phyloP scores from a whole-genome alignment of 2,329 filamentous ascomycete species.

The Chrysosporium queenslandicum region DNA sequence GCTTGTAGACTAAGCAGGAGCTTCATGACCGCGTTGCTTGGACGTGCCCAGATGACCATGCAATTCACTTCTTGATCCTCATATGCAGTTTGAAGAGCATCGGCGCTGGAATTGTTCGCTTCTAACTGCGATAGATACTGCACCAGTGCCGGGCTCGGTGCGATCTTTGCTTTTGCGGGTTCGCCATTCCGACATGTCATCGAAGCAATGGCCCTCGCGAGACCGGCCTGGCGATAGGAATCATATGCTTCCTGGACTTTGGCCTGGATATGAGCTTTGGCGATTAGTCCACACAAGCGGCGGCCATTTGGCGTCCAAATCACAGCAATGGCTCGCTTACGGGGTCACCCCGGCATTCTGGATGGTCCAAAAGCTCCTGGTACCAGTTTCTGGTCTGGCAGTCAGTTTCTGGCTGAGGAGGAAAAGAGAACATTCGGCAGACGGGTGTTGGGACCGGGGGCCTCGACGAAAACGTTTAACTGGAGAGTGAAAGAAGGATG shows the following conservation, averaged over 20 bases:
- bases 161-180: slow-evolving; percentile 2
- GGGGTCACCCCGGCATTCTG: slow-evolving; percentile 9
- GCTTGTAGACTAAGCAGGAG: slow-evolving; percentile 8
- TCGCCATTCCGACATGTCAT: background rate
- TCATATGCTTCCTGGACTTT: slow-evolving; percentile 13
- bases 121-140: slow-evolving; percentile 2
- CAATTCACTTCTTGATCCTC: slow-evolving; percentile 6
- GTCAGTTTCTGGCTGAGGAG: slow-evolving; percentile 9
- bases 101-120: background rate
- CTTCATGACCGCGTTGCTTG: slow-evolving; percentile 4
- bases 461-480: too few relatives aligned
- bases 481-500: too few relatives aligned
- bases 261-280: background rate
- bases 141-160: slow-evolving; percentile 8
- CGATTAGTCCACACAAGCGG: background rate
- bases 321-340: background rate
- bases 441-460: background rate
- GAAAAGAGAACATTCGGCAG: slow-evolving; percentile 12
- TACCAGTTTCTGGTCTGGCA: slow-evolving; percentile 10
- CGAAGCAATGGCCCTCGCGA: slow-evolving; percentile 3
- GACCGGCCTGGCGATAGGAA: slow-evolving; percentile 6
- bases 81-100: slow-evolving; percentile 1
- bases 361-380: slow-evolving; percentile 12
- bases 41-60: slow-evolving; percentile 13
- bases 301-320: background rate